These are phyloP conservation scores for Epichloe hybrida DNA, from an alignment of 2,329 filamentous ascomycete genomes.

Conservation along the genomic window DNA sequence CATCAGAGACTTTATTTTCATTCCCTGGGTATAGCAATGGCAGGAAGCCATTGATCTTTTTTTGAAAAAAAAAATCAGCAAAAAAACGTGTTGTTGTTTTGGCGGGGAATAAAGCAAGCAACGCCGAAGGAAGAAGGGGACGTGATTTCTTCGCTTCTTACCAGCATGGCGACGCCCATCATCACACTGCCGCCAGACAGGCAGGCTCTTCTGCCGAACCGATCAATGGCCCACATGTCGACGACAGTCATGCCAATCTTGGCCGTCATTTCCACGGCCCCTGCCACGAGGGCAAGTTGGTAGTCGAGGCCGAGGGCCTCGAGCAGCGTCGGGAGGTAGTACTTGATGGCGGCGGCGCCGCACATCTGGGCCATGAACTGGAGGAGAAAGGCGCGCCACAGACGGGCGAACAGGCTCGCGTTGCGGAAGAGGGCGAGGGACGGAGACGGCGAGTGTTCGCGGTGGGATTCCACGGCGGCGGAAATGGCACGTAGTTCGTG, in stretches of 20 bases:
- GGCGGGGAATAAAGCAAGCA: neutral
- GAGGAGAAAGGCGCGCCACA: constrained; percentile 43
- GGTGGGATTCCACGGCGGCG: constrained; percentile 27
- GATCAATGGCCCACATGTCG: constrained; percentile 44
- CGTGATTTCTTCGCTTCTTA: constrained; percentile 22
- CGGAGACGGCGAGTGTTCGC: constrained; percentile 3
- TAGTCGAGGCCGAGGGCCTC: constrained; percentile 34
- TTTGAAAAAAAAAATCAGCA: too few species aligned
- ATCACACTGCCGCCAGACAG: constrained; percentile 34
- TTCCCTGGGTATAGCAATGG: constrained; percentile 38
- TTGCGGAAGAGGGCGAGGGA: constrained; percentile 32
- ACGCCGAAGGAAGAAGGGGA: too few species aligned
- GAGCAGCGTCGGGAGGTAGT: constrained; percentile 43
- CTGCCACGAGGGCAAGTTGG: constrained; percentile 35
- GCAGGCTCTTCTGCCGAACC: constrained; percentile 33
- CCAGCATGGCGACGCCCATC: constrained; percentile 40
- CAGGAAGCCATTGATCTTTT: constrained; percentile 40
- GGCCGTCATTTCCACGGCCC: constrained; percentile 41
- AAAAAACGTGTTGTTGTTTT: neutral
- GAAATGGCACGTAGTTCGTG: constrained; percentile 33
- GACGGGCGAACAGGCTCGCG: constrained; percentile 31
- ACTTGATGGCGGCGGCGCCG: constrained; percentile 46
- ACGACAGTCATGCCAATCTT: constrained; percentile 43
- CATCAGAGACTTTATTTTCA: constrained; percentile 32
- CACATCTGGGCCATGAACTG: constrained; percentile 50